Base-by-base conservation (phyloP, 345 rosid genomes). In the Mallotus nudiflorus region DNA sequence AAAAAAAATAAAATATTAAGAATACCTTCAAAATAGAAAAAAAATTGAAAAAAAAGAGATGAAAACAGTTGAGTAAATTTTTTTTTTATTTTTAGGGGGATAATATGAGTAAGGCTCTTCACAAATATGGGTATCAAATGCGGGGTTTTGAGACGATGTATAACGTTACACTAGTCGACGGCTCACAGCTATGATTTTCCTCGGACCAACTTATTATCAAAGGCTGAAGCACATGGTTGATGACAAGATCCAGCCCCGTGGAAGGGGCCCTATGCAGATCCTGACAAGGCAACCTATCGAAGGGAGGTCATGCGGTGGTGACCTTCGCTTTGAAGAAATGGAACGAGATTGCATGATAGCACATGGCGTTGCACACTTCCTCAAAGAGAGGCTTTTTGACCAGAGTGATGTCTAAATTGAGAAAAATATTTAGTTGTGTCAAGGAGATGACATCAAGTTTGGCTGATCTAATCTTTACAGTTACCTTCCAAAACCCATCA, bases 341-440 rank as follows among this genome's bases (percentile, higher is more conserved):
- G 97, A 95, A 70, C 86, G 97, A 11, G 99, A 95, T 70, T 95
- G 99, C 75, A 95, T 92, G 96, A 95, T 95, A 70, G 97, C 99
- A 0, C 99, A 92, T 67, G 99, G 97, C 50, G 99, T 97, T 1
- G 92, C 97, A 14, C 84, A 89, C 80, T 95, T 95, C 58, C 87
- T 95, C 68, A 95, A 92, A 73, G 97, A 95, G 80, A 92, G 99
- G 78, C 66, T 95, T 77, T 95, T 92, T 71, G 97, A 95, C 82
- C 99, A 92, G 72, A 92, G 99, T 1, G 99, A 95, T 80, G 99
- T 97, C 0, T 92, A 95, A n/a, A n/a, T n/a, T n/a, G n/a, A n/a
- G n/a, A n/a, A n/a, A n/a, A n/a, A 5, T 18, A 27, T 13, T n/a
- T 1, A 1, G 49, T 16, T 8, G 35, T 5, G 62, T 57, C 4